Conservation (phyloP, 257 asterid species). For the Solanum chmielewskii region DNA sequence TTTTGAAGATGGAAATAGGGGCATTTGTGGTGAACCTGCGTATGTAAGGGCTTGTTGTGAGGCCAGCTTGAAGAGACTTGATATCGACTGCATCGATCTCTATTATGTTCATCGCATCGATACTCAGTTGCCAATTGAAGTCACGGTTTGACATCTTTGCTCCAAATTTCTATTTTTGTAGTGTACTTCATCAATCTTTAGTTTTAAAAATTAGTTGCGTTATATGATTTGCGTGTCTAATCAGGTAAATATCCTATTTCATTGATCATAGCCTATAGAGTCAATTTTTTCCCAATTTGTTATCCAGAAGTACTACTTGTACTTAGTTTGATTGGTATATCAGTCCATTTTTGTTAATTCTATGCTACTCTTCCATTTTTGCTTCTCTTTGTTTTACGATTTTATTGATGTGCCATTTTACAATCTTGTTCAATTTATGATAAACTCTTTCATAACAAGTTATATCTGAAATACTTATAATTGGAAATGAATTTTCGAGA, state of each 20-base stretch:
- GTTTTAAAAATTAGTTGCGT: not conserved
- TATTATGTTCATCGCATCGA: slow-evolving; percentile 29
- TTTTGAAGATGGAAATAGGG: not conserved
- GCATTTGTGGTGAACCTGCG: slow-evolving; percentile 21
- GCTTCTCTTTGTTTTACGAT: not conserved
- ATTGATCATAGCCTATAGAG: not conserved
- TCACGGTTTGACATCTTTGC: slow-evolving; percentile 21
- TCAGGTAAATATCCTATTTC: not conserved
- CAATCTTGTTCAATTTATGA: not conserved
- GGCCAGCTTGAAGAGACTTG: slow-evolving; percentile 26
- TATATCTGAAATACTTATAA: not conserved
- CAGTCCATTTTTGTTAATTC: no score
- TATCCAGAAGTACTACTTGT: not conserved
- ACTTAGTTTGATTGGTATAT: not conserved
- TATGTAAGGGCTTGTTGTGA: slow-evolving; percentile 26
- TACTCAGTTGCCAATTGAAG: slow-evolving; percentile 24
- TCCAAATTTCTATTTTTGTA: not conserved
- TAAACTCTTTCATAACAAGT: not conserved
- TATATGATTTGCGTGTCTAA: not conserved
- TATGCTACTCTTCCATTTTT: not conserved
- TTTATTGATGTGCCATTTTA: not conserved
- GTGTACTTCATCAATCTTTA: not conserved
- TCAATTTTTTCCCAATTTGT: not conserved
- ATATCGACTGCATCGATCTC: slow-evolving; percentile 20
- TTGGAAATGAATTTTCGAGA: not conserved